Base-by-base conservation (phyloP, 2,329 filamentous ascomycete species). In the Penicillium capsulatum region DNA sequence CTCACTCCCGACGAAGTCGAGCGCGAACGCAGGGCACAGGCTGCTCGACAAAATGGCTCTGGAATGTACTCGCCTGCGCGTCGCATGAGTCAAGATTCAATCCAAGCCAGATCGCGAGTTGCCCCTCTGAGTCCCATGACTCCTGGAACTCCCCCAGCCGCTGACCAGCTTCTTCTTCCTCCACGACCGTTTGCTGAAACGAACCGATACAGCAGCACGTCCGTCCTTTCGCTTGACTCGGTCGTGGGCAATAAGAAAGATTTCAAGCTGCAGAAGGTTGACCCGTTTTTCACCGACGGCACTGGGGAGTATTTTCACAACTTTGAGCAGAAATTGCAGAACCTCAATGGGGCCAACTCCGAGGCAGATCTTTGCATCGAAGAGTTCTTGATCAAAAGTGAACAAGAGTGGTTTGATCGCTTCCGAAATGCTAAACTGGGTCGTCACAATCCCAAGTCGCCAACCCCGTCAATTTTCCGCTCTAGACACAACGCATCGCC, bases 281-380 rank as follows among this genome's bases (percentile, higher is more conserved):
- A 81, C 53, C 80, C 80, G 3, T 80, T 79, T 66, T 84, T 84
- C 63, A 82, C 75, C 8, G 80, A 84, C 55, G 72, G 73, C 24
- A 78, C 72, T 16, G 80, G 79, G 16, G 70, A 80, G 47, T 84
- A 80, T 57, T 79, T 76, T 48, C 69, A 69, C 44, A 69, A 66
- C 1, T 83, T 82, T 44, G 74, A 78, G 41, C 69, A 73, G 56
- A 75, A 70, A 54, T 67, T 83, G 4, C 71, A 76, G 27, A 58
- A 59, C 4, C 64, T 83, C 19, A 74, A 68, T 32, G 77, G 74
- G 6, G 72, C 72, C 47, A 80, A 75, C 48, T 82, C 79, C 0
- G 72, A 77, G 42, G 70, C 65, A 2, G 66, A 74, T 17, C 65
- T 83, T 9, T 84, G 80, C 54, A 81, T 84, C 39, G 80, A 84